Evolutionary conservation across 208 protist species (phyloP).

Genomic region (Zelonia costaricensis): DNA sequence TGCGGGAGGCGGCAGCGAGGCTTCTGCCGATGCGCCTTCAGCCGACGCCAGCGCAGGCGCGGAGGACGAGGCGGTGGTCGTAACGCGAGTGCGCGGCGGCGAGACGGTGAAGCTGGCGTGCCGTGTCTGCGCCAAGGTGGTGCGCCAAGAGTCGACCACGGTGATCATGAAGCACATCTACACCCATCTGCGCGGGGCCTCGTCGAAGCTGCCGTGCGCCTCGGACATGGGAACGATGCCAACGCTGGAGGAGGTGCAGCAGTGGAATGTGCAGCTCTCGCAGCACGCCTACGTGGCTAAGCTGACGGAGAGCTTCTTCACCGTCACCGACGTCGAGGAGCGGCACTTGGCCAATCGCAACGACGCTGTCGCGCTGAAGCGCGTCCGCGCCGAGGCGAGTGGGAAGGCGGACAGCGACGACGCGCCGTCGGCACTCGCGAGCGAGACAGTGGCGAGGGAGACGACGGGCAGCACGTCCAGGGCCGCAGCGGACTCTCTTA

Average conservation of each 20-base stretch:
- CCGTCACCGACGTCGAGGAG: constrained; percentile 1
- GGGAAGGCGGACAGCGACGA: not conserved
- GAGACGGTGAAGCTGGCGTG: constrained; percentile 45
- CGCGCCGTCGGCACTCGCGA: no score
- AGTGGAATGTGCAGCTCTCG: constrained; percentile 50
- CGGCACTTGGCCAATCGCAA: constrained; percentile 12
- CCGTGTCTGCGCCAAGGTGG: constrained; percentile 47
- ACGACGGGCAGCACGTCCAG: not conserved
- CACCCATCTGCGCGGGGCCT: constrained; percentile 30
- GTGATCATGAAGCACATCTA: constrained; percentile 52
- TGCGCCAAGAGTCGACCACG: constrained; percentile 33
- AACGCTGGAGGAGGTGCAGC: constrained; percentile 22
- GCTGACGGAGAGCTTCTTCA: constrained; percentile 36
- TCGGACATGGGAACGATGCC: no score
- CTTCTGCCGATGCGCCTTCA: no score
- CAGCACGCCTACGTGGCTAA: constrained; percentile 38
- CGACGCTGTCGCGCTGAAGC: constrained; percentile 17
- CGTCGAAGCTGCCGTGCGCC: no score
- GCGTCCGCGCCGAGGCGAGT: not conserved
- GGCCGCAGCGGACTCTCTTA: not conserved
- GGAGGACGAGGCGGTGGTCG: not conserved
- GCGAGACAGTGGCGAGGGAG: no score
- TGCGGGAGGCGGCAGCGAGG: not conserved
- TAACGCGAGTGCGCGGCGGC: constrained; percentile 1
- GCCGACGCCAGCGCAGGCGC: not conserved